Evolutionary conservation across 2,329 filamentous ascomycete species (phyloP), one percentile per base, ranked within the genome.

Genomic region (Emergomyces pasteurianus): DNA sequence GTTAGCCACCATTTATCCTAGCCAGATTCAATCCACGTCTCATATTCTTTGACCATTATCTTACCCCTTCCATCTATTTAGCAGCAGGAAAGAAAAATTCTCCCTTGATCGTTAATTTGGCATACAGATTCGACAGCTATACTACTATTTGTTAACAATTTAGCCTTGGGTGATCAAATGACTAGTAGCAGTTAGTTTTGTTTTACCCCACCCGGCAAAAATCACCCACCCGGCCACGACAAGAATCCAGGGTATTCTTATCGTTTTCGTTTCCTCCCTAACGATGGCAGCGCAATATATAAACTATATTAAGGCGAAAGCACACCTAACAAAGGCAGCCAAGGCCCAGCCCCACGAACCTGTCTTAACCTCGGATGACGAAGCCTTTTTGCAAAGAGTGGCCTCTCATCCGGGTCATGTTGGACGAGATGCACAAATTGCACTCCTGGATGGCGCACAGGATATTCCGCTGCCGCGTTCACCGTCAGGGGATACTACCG

Each of bases 331-430:
- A 57, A 73, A 61, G 66, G 68, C 64, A 58, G 66, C 59, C 60
- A 68, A 60, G 16, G 54, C 16, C 21, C 72, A 67, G 56, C 63
- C 70, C 4, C 72, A 72, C 36, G 70, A 69, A 56, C 78, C 67
- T 68, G 78, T 86, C 2, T 69, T 86, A n/a, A 83, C 80, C 21
- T 77, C 81, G n/a, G 83, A 84, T 66, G 83, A 86, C 63, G 81
- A 85, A 65, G 74, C 77, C 58, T 86, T 85, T 65, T 71, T 86
- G 40, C 74, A 77, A 59, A 73, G 74, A 40, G 78, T 84, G 38
- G 79, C 78, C 2, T 75, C 78, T 8, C 75, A 78, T 10, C 73
- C 73, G 8, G 65, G 71, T 28, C 58, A 23, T 2, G 43, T 61
- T 4, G 71, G 71, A 10, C 76, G 72, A 61, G 75, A 80, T 72